Evolutionary conservation across 805 yeast genomes (phyloP).

Genomic region (Scheffersomyces spartinae): DNA sequence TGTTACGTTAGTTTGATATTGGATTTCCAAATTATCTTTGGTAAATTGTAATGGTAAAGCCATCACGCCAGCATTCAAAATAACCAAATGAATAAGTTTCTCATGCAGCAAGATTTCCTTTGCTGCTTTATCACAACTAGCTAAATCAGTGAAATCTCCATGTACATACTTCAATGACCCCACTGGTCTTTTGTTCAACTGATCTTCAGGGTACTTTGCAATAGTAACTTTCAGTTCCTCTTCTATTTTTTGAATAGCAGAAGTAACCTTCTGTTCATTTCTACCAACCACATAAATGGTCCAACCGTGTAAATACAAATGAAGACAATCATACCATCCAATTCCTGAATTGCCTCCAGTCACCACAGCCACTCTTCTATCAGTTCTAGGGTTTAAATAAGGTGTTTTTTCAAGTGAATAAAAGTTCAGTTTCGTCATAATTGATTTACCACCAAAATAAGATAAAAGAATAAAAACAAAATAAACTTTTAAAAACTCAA

Average conservation of each 20-base stretch:
- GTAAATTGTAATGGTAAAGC: constrained; percentile 24
- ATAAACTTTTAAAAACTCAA: too few relatives aligned
- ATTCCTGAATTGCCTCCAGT: constrained; percentile 79
- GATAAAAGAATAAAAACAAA: too few relatives aligned
- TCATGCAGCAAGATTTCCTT: too few relatives aligned
- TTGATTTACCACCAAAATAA: too few relatives aligned
- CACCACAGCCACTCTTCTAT: constrained; percentile 55
- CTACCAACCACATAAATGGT: constrained; percentile 68
- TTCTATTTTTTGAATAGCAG: constrained; percentile 44
- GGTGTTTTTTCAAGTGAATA: too few relatives aligned
- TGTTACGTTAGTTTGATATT: constrained; percentile 28
- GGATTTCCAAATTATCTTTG: constrained; percentile 26
- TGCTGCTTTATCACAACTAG: too few relatives aligned
- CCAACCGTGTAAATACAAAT: constrained; percentile 70
- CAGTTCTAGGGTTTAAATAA: constrained; percentile 42
- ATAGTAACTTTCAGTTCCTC: constrained; percentile 37
- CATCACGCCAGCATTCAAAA: constrained; percentile 33
- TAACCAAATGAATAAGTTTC: constrained; percentile 23
- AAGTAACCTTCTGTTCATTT: constrained; percentile 39
- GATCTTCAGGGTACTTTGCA: constrained; percentile 4
- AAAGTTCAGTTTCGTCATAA: too few relatives aligned
- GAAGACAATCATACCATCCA: constrained; percentile 68
- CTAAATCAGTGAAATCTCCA: too few relatives aligned
- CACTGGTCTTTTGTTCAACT: constrained; percentile 12
- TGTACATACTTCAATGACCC: constrained; percentile 46